These are phyloP conservation scores for Eucalyptus pauciflora DNA, from an alignment of 345 rosid species.

Conservation along the genomic window DNA sequence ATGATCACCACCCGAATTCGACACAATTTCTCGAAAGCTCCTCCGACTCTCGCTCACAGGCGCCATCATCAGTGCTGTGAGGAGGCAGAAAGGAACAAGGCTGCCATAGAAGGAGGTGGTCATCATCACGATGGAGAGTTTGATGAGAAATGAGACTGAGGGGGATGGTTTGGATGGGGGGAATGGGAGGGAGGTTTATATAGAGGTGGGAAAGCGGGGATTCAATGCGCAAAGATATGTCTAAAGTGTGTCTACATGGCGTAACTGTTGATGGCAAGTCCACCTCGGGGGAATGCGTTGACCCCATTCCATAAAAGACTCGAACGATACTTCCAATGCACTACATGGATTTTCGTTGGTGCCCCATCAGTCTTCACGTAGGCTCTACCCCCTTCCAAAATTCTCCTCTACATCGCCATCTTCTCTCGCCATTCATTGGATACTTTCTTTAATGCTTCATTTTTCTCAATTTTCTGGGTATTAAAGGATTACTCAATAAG, in stretches of 20 bases:
- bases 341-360: background rate
- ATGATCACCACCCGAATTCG: background rate
- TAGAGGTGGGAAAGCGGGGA: background rate
- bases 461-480: background rate
- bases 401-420: background rate
- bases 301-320: background rate
- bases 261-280: background rate
- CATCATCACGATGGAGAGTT: background rate
- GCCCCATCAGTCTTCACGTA: background rate
- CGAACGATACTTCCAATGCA: background rate
- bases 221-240: background rate
- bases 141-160: background rate
- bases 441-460: background rate
- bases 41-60: background rate
- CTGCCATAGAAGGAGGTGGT: background rate
- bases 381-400: background rate
- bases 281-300: background rate
- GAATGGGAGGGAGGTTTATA: background rate
- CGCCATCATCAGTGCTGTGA: background rate
- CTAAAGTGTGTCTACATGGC: background rate
- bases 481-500: background rate
- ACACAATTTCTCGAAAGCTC: background rate
- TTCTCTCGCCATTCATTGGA: background rate
- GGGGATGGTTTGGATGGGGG: background rate
- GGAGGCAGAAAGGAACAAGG: background rate